Conservation (phyloP, 768 basidiomycete genomes). For the Mycena floridula region DNA sequence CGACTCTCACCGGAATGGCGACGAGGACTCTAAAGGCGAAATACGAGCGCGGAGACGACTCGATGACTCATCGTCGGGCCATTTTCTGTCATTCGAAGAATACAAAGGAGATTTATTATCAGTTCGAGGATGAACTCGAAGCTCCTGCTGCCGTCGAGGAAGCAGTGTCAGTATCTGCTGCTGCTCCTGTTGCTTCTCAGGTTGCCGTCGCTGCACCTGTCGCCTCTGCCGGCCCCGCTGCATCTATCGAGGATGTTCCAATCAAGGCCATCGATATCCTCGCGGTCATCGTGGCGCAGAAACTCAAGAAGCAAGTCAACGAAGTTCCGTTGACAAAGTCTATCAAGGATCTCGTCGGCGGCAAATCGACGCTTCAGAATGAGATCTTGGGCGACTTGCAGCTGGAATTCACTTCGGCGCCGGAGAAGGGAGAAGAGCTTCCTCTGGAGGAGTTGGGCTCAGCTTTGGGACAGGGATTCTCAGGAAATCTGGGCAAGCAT, state of each 20-base stretch:
- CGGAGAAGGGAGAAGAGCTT: slow-evolving; percentile 97
- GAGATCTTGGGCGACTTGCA: slow-evolving; percentile 97
- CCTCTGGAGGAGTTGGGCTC: slow-evolving; percentile 94
- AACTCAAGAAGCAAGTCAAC: slow-evolving; percentile 90
- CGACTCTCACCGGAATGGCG: slow-evolving; percentile 95
- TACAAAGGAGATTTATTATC: slow-evolving; percentile 95
- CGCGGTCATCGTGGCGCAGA: slow-evolving; percentile 88
- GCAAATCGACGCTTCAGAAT: slow-evolving; percentile 98
- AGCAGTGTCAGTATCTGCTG: slow-evolving; percentile 26
- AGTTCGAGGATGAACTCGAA: slow-evolving; percentile 83
- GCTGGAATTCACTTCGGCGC: slow-evolving; percentile 89
- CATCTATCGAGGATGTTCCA: slow-evolving; percentile 83
- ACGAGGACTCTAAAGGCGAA: slow-evolving; percentile 86
- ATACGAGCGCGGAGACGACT: slow-evolving; percentile 87
- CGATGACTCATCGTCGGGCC: slow-evolving; percentile 66
- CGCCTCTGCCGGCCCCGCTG: slow-evolving; percentile 55
- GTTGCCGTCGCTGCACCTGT: slow-evolving; percentile 35
- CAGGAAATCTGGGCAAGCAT: slow-evolving; percentile 90
- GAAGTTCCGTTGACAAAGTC: slow-evolving; percentile 90
- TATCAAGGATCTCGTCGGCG: slow-evolving; percentile 97
- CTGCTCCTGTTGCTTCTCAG: slow-evolving; percentile 34
- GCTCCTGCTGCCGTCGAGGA: slow-evolving; percentile 30
- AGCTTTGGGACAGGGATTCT: slow-evolving; percentile 72
- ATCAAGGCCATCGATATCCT: slow-evolving; percentile 89
- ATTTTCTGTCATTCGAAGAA: slow-evolving; percentile 96